Percentiles rank a stretch among this genome's conserved stretches.
Conservation (phyloP, 352 stramenopile genomes). For the Phytophthora boehmeriae region DNA sequence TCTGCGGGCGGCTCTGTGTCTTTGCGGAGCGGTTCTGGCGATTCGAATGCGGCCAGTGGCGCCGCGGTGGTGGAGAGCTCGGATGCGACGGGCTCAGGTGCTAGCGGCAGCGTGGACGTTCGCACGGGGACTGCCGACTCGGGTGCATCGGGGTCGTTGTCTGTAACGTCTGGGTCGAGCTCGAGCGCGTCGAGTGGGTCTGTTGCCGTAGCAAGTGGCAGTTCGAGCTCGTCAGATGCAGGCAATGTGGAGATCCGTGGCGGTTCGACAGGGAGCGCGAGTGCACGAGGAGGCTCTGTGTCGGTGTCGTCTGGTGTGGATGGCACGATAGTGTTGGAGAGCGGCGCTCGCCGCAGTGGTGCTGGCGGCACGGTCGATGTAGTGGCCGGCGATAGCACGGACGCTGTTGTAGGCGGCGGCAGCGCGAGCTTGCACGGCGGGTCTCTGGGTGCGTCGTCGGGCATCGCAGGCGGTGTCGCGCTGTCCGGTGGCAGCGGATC, state of each 20-base stretch:
- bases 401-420: constrained; percentile 14
- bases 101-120: constrained; percentile 7
- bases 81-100: background rate
- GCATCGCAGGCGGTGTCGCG: constrained; percentile 9
- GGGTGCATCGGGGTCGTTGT: background rate
- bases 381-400: constrained; percentile 18
- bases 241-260: constrained; percentile 1
- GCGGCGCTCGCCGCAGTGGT: constrained; percentile 14
- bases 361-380: constrained; percentile 16
- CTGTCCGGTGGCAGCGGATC: constrained; percentile 24
- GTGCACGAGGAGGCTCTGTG: constrained; percentile 3
- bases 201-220: constrained; percentile 15
- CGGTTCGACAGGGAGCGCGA: background rate
- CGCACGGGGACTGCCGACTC: background rate
- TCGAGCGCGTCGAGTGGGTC: constrained; percentile 4
- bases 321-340: background rate
- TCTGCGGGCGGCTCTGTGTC: constrained; percentile 18
- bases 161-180: background rate
- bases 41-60: background rate
- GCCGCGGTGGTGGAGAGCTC: background rate
- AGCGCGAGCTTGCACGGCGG: constrained; percentile 7
- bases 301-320: constrained; percentile 2
- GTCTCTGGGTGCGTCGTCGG: constrained; percentile 3
- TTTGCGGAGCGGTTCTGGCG: background rate
- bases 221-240: constrained; percentile 12